Evolutionary conservation across 2,329 filamentous ascomycete species (phyloP).

Genomic region (Phaeoacremonium minimum): DNA sequence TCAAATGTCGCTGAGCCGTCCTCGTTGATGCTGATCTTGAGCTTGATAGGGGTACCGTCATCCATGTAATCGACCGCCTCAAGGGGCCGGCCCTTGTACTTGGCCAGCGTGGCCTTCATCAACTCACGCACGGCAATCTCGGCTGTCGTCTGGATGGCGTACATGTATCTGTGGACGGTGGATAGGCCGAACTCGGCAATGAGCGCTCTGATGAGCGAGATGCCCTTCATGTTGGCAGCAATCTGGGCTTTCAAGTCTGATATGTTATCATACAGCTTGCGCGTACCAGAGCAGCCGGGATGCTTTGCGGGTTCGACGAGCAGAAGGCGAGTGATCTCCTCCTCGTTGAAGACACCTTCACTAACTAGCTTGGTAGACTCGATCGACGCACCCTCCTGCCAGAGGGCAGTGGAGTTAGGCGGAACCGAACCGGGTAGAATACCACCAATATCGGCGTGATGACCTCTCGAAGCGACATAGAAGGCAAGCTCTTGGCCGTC

Average conservation of each 20-base stretch:
- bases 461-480: slow-evolving; percentile 63
- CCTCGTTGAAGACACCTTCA: slow-evolving; percentile 66
- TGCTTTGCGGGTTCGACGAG: slow-evolving; percentile 63
- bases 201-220: slow-evolving; percentile 63
- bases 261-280: slow-evolving; percentile 68
- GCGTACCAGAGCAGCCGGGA: slow-evolving; percentile 64
- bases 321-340: slow-evolving; percentile 62
- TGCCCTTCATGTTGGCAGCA: slow-evolving; percentile 71
- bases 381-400: slow-evolving; percentile 54
- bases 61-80: slow-evolving; percentile 33
- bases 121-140: slow-evolving; percentile 68
- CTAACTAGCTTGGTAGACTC: slow-evolving; percentile 61
- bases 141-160: slow-evolving; percentile 71
- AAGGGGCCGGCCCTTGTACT: slow-evolving; percentile 42
- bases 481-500: slow-evolving; percentile 25
- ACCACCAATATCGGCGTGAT: slow-evolving; percentile 45
- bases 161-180: slow-evolving; percentile 75
- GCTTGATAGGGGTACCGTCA: slow-evolving; percentile 27
- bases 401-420: slow-evolving; percentile 57
- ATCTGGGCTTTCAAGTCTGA: slow-evolving; percentile 74
- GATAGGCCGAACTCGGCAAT: slow-evolving; percentile 71
- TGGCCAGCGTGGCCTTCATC: slow-evolving; percentile 58
- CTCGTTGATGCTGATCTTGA: slow-evolving; percentile 25
- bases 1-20: slow-evolving; percentile 10
- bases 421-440: slow-evolving; percentile 75